phyloP scores from a whole-genome alignment of 1,139 yeast species.

The Lodderomyces parapsilosis region DNA sequence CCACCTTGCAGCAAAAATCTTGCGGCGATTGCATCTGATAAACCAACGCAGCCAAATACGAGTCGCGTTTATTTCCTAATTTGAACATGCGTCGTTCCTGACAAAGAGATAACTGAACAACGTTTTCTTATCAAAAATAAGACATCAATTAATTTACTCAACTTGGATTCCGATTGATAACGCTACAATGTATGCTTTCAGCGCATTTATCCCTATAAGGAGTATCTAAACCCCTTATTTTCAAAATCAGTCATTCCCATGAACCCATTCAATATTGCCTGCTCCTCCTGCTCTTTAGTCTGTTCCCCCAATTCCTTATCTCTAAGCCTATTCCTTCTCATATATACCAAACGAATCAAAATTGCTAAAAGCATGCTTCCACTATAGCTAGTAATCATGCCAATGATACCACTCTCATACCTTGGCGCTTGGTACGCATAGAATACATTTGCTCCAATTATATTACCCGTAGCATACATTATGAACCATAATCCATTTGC shows the following conservation, averaged over 20 bases:
- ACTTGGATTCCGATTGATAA: not conserved
- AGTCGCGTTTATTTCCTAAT: not conserved
- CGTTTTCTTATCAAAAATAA: no score
- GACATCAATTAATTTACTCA: no score
- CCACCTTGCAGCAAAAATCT: not conserved
- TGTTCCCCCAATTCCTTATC: conserved; percentile 23
- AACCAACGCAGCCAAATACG: not conserved
- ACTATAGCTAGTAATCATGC: not conserved
- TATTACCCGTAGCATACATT: conserved; percentile 29
- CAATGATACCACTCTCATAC: conserved; percentile 21
- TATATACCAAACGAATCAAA: conserved; percentile 20
- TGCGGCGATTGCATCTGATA: not conserved
- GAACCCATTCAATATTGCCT: conserved; percentile 32
- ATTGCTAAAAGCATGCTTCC: conserved; percentile 17
- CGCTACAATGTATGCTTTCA: not conserved
- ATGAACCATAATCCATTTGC: conserved; percentile 25
- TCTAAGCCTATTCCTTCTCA: conserved; percentile 22
- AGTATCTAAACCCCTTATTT: conserved; percentile 30
- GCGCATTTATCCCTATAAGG: not conserved
- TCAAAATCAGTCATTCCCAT: conserved; percentile 32
- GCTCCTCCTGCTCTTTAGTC: conserved; percentile 23
- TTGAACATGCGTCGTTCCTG: no score
- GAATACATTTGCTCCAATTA: conserved; percentile 29
- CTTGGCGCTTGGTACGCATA: conserved; percentile 28
- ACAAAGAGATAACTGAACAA: no score